Evolutionary conservation across 768 basidiomycete genomes (phyloP).

Genomic region (Crepidotus variabilis): DNA sequence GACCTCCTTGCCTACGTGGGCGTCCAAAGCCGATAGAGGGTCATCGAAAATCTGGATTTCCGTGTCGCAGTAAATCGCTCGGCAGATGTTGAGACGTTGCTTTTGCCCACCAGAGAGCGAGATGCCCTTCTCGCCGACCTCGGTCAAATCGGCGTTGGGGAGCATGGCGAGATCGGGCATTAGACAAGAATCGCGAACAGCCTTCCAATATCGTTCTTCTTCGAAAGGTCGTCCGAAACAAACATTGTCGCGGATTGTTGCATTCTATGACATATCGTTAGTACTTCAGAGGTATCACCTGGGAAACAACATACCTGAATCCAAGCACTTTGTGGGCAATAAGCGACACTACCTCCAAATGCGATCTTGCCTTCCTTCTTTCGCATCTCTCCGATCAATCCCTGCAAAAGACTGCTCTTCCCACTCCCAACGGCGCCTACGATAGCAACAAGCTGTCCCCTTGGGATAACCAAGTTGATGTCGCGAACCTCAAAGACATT

Average conservation of each 20-base stretch:
- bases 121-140: slow-evolving; percentile 63
- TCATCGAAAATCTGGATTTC: slow-evolving; percentile 91
- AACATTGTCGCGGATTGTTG: slow-evolving; percentile 86
- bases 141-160: slow-evolving; percentile 73
- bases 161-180: slow-evolving; percentile 79
- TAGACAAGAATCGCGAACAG: slow-evolving; percentile 72
- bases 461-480: slow-evolving; percentile 64
- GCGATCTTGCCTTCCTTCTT: slow-evolving; percentile 58
- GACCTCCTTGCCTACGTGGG: slow-evolving; percentile 85
- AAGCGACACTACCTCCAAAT: slow-evolving; percentile 75
- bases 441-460: slow-evolving; percentile 78
- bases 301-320: slow-evolving; percentile 54
- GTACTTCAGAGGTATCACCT: no score
- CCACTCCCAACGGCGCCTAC: slow-evolving; percentile 80
- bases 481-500: slow-evolving; percentile 60
- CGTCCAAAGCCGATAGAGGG: slow-evolving; percentile 87
- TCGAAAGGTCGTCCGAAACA: slow-evolving; percentile 85
- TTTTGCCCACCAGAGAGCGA: slow-evolving; percentile 80
- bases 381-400: slow-evolving; percentile 82
- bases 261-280: slow-evolving; percentile 63
- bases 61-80: slow-evolving; percentile 81
- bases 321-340: slow-evolving; percentile 89
- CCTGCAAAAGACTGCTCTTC: slow-evolving; percentile 69
- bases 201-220: slow-evolving; percentile 78
- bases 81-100: slow-evolving; percentile 81